These are phyloP conservation scores for Kodamaea alishanica DNA, from an alignment of 1,139 yeast genomes.

Conservation along the genomic window DNA sequence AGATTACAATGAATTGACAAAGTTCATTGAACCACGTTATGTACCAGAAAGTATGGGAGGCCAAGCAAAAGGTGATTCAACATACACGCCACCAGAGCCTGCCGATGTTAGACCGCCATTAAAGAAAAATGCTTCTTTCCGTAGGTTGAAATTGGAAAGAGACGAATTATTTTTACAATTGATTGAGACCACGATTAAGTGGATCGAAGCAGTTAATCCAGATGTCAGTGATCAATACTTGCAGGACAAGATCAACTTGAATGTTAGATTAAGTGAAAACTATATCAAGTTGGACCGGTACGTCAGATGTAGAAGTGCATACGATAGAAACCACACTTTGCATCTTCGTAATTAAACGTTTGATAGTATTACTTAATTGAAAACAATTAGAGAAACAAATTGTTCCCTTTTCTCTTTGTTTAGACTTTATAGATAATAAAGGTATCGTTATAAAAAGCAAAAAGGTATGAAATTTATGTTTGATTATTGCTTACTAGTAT, in stretches of 20 bases:
- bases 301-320: conserved; percentile 35
- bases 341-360: conserved; percentile 8
- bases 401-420: too few species aligned
- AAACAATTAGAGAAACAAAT: too few species aligned
- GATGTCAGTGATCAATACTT: conserved; percentile 37
- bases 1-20: conserved; percentile 30
- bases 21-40: conserved; percentile 30
- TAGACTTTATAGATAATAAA: too few species aligned
- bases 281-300: conserved; percentile 41
- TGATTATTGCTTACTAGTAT: too few species aligned
- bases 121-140: conserved; percentile 28
- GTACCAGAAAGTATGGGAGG: conserved; percentile 45
- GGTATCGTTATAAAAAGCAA: too few species aligned
- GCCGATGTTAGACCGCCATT: conserved; percentile 28
- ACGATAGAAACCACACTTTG: conserved; percentile 34
- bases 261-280: conserved; percentile 28
- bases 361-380: not conserved
- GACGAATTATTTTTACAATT: conserved; percentile 30
- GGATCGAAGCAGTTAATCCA: conserved; percentile 44
- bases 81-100: conserved; percentile 30
- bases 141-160: conserved; percentile 28
- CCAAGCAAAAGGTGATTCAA: conserved; percentile 25
- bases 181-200: conserved; percentile 36
- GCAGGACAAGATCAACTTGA: conserved; percentile 35
- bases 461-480: too few species aligned